Conservation (phyloP, 805 yeast genomes). For the Hanseniaspora occidentalis region DNA sequence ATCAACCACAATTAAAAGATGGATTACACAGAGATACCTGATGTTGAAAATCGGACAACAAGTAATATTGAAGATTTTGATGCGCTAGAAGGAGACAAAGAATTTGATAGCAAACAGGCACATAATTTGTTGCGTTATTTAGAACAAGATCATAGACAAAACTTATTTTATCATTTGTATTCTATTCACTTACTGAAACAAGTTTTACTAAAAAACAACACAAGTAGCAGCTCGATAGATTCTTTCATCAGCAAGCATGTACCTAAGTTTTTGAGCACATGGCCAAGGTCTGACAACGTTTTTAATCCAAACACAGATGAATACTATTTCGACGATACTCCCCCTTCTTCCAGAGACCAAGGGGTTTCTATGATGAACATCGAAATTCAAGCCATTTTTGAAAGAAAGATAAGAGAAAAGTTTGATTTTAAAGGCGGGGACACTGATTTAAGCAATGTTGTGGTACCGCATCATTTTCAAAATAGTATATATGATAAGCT, state of each 20-base stretch:
- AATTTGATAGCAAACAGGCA: not conserved
- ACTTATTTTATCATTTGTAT: conserved; percentile 55
- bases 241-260: conserved; percentile 26
- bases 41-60: no score
- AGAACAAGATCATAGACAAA: conserved; percentile 39
- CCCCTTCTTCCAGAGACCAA: not conserved
- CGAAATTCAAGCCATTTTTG: conserved; percentile 21
- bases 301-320: conserved; percentile 19
- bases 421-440: conserved; percentile 8
- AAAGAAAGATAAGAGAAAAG: conserved; percentile 12
- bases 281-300: conserved; percentile 39
- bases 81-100: no score
- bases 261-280: conserved; percentile 34
- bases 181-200: conserved; percentile 32
- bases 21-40: no score
- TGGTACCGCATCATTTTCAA: conserved; percentile 13
- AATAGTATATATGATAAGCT: conserved; percentile 14
- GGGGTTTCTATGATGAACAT: conserved; percentile 17
- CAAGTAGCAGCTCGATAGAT: conserved; percentile 23
- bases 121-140: conserved; percentile 21
- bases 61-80: no score
- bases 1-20: no score
- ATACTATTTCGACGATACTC: conserved; percentile 8
- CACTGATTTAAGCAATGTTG: conserved; percentile 17
- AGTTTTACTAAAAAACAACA: conserved; percentile 18